Conservation (phyloP, 2,329 filamentous ascomycete genomes). For the Rosellinia necatrix region DNA sequence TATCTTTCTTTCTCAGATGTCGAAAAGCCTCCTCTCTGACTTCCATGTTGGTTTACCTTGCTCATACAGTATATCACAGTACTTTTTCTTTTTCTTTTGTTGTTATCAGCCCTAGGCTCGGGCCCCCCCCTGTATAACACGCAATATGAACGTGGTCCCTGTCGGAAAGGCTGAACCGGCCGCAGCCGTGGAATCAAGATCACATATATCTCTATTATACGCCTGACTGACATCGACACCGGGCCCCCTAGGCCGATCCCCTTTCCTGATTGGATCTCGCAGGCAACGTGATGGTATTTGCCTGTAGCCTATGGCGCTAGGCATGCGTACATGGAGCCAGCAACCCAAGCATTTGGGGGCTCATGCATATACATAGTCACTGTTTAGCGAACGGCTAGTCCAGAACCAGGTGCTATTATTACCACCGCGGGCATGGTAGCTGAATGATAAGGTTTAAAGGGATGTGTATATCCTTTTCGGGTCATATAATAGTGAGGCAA, state of each 20-base stretch:
- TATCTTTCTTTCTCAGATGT: not conserved
- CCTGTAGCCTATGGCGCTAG: not conserved
- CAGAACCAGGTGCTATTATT: not conserved
- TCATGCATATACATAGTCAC: not conserved
- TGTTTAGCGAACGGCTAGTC: not conserved
- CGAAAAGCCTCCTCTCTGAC: not conserved
- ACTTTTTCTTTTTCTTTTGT: constrained; percentile 6
- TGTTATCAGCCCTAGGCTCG: not conserved
- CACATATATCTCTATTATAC: not conserved
- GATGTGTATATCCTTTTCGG: not conserved
- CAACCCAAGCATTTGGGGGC: not conserved
- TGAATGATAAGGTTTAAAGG: not conserved
- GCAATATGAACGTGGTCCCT: not conserved
- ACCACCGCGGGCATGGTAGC: too few relatives aligned
- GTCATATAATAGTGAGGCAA: not conserved
- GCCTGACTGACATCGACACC: not conserved
- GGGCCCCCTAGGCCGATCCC: not conserved
- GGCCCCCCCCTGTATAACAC: not conserved
- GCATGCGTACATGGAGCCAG: constrained; percentile 13
- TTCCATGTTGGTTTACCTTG: constrained; percentile 3
- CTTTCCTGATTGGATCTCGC: not conserved
- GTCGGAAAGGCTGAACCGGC: not conserved
- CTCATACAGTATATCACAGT: constrained; percentile 3
- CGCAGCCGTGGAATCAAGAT: not conserved
- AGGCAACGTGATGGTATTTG: not conserved